phyloP scores from a whole-genome alignment of 768 basidiomycete species.

The Xerocomus spinulosus region DNA sequence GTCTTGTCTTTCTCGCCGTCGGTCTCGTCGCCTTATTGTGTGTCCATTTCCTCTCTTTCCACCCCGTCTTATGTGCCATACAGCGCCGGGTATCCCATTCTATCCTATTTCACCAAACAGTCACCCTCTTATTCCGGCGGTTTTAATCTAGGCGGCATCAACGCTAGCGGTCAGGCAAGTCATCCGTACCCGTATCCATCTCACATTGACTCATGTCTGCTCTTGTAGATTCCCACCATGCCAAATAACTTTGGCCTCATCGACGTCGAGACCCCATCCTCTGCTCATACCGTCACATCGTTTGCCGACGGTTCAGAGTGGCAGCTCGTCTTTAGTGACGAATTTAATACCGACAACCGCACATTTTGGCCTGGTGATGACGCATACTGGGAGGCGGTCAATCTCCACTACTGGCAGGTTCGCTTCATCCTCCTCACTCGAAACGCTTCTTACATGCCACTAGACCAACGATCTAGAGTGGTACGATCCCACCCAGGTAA shows the following conservation, averaged over 20 bases:
- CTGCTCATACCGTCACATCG: constrained; percentile 49
- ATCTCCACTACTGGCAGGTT: constrained; percentile 77
- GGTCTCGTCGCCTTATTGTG: constrained; percentile 61
- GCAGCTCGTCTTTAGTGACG: constrained; percentile 83
- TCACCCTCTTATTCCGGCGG: constrained; percentile 49
- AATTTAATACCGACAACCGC: constrained; percentile 77
- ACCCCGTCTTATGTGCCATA: constrained; percentile 1
- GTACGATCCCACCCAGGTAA: constrained; percentile 80
- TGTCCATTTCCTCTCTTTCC: constrained; percentile 16
- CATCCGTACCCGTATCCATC: neutral
- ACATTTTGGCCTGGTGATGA: constrained; percentile 80
- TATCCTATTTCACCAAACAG: constrained; percentile 50
- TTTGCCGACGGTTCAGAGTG: constrained; percentile 48
- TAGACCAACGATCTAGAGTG: constrained; percentile 78
- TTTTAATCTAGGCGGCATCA: constrained; percentile 75
- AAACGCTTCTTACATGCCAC: neutral
- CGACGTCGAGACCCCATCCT: constrained; percentile 68
- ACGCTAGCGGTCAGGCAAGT: constrained; percentile 63
- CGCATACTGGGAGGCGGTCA: constrained; percentile 83
- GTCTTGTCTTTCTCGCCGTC: constrained; percentile 50
- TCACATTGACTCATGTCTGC: neutral
- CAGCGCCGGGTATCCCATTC: constrained; percentile 62
- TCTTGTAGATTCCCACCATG: constrained; percentile 49
- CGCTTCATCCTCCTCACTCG: constrained; percentile 4
- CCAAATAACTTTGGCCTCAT: constrained; percentile 67